Conservation (phyloP, 1,284 basidiomycete genomes). For the Somion occarium region DNA sequence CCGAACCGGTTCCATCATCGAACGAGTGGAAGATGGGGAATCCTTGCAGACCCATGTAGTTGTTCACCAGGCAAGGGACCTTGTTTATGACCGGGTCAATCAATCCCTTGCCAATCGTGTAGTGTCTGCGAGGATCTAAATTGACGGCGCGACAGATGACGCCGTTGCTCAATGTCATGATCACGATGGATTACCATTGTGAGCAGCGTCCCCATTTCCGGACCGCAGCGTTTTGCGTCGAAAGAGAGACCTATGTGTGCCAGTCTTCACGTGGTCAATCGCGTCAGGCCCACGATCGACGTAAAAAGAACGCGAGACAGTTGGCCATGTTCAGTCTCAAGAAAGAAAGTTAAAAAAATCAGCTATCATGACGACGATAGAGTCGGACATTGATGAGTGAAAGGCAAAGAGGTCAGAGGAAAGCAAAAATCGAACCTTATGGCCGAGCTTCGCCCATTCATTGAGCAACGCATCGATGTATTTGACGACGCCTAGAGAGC, state of each 20-base stretch:
- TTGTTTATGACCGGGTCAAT: slow-evolving; percentile 94
- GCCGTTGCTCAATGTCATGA: neutral
- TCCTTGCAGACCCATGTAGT: slow-evolving; percentile 96
- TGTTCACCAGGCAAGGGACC: slow-evolving; percentile 93
- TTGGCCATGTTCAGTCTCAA: slow-evolving; percentile 89
- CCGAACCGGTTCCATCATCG: slow-evolving; percentile 98
- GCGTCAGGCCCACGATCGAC: slow-evolving; percentile 95
- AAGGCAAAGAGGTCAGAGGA: too few species aligned
- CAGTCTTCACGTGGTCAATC: slow-evolving; percentile 94
- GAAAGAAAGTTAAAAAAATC: slow-evolving; percentile 96
- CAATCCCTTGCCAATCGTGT: slow-evolving; percentile 96
- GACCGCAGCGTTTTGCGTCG: slow-evolving; percentile 99
- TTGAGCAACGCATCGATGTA: slow-evolving; percentile 55
- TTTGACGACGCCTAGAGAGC: slow-evolving; percentile 60
- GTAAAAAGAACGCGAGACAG: slow-evolving; percentile 96
- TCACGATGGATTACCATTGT: slow-evolving; percentile 76
- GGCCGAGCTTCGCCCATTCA: slow-evolving; percentile 41
- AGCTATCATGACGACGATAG: slow-evolving; percentile 73
- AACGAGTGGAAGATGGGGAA: slow-evolving; percentile 99
- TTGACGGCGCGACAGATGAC: slow-evolving; percentile 8
- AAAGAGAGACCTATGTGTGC: slow-evolving; percentile 92
- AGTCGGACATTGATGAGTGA: too few species aligned
- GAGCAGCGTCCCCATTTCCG: slow-evolving; percentile 99
- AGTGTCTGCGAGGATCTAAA: slow-evolving; percentile 93
- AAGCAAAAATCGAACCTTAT: too few species aligned